Evolutionary conservation across 2,329 filamentous ascomycete species (phyloP), one percentile per base, ranked within the genome.

Genomic region (Colletotrichum navitas): DNA sequence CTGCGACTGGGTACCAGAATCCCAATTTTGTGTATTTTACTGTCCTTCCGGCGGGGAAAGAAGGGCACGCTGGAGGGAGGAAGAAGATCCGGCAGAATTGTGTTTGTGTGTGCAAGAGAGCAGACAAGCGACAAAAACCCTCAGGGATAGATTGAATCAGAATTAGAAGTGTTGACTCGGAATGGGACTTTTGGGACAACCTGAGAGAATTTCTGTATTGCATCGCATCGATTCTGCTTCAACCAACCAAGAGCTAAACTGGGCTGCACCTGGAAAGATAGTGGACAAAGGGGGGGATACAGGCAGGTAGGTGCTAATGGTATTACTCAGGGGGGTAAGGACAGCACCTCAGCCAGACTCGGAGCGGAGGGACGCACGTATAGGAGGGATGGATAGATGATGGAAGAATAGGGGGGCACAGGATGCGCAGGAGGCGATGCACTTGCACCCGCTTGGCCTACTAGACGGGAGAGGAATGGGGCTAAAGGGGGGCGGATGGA

Each of bases 341-440:
- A n/a, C 24, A 47, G 11, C 41, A 47, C 26, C 49, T 32, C 12
- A 32, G 24, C 39, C 56, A 60, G 45, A 18, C 39, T n/a, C 49
- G 39, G 56, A 39, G 45, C 39, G 11, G 34, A 8, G 2, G 34
- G 10, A 36, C 34, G 34, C 34, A 36, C 34, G 34, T 10, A 34
- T 34, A 36, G 34, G 59, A 24, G 32, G 16, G 59, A 39, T 5
- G n/a, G 55, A 39, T 24, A 7, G 55, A 26, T 29, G 34, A 24
- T 14, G 29, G 34, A 63, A 32, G 32, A 63, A 49, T 49, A 43
- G 61, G 52, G n/a, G 61, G 47, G 47, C 47, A n/a, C 34, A 32
- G 14, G 58, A 47, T 29, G 52, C 39, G 21, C 26, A 61, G 41
- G 58, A 61, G 61, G 61, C 49, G 61, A 26, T 63, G 61, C 61